Conservation (phyloP, 2,329 filamentous ascomycete genomes). For the Polychaeton citri region DNA sequence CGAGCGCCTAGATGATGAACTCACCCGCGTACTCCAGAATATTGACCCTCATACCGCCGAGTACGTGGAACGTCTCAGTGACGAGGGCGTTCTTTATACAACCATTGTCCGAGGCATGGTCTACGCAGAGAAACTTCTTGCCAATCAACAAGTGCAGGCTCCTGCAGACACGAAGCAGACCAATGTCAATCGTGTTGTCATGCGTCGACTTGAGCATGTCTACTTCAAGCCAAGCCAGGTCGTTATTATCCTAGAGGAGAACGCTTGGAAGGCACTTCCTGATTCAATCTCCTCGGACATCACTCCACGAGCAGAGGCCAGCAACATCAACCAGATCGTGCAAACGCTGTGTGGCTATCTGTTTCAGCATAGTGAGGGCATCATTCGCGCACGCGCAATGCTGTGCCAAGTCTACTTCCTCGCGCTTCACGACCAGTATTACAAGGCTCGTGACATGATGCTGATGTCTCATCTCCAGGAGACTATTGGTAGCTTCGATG, state of each 20-base stretch:
- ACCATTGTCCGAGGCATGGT: slow-evolving; percentile 78
- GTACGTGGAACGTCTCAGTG: slow-evolving; percentile 88
- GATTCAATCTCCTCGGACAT: slow-evolving; percentile 59
- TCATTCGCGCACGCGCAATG: slow-evolving; percentile 92
- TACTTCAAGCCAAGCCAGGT: slow-evolving; percentile 99
- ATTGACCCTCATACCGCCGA: slow-evolving; percentile 98
- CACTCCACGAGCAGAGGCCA: slow-evolving; percentile 56
- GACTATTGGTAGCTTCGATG: slow-evolving; percentile 91
- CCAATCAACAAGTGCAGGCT: slow-evolving; percentile 55
- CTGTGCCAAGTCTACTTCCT: slow-evolving; percentile 98
- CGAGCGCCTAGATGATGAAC: slow-evolving; percentile 91
- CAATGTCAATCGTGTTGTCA: slow-evolving; percentile 79
- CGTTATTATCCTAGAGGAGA: slow-evolving; percentile 84
- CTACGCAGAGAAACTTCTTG: slow-evolving; percentile 72
- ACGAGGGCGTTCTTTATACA: slow-evolving; percentile 83
- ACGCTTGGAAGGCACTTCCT: slow-evolving; percentile 75
- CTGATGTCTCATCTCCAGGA: slow-evolving; percentile 99
- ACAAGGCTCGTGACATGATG: slow-evolving; percentile 96
- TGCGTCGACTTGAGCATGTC: slow-evolving; percentile 88
- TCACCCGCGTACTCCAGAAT: slow-evolving; percentile 89
- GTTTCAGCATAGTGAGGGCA: slow-evolving; percentile 87
- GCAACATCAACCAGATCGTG: slow-evolving; percentile 63
- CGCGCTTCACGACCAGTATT: slow-evolving; percentile 94
- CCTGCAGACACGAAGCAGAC: slow-evolving; percentile 48
- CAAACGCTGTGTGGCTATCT: slow-evolving; percentile 87